These are phyloP conservation scores for Erysiphe neolycopersici DNA, from an alignment of 2,329 filamentous ascomycete species.

Conservation along the genomic window DNA sequence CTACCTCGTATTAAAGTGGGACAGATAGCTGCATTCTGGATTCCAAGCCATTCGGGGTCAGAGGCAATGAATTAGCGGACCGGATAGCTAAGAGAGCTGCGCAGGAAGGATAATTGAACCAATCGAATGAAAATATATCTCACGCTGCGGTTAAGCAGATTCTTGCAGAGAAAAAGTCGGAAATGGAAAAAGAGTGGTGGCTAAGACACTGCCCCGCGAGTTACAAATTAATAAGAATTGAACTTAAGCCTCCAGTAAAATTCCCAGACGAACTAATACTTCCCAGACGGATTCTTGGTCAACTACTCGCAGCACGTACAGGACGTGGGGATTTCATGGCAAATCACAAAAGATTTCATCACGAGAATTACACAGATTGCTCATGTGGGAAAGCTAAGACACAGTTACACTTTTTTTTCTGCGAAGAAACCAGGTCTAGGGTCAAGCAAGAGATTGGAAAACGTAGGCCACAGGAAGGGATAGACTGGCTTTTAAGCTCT, in stretches of 20 bases:
- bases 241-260: neutral
- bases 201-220: neutral
- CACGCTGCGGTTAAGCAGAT: neutral
- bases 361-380: neutral
- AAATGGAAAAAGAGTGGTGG: neutral
- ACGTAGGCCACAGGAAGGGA: neutral
- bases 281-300: neutral
- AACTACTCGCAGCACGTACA: neutral
- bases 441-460: neutral
- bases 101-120: neutral
- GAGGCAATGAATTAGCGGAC: neutral
- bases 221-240: neutral
- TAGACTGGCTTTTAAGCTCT: neutral
- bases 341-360: neutral
- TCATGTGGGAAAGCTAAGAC: neutral
- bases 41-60: too few relatives aligned
- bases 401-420: neutral
- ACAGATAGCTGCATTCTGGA: too few relatives aligned
- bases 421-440: neutral
- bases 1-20: neutral
- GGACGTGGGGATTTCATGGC: neutral
- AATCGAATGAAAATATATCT: neutral
- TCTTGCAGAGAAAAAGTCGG: neutral
- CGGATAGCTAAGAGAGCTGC: neutral
- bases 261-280: neutral